phyloP scores from a whole-genome alignment of 257 asterid species.

The Knoxia roxburghii region DNA sequence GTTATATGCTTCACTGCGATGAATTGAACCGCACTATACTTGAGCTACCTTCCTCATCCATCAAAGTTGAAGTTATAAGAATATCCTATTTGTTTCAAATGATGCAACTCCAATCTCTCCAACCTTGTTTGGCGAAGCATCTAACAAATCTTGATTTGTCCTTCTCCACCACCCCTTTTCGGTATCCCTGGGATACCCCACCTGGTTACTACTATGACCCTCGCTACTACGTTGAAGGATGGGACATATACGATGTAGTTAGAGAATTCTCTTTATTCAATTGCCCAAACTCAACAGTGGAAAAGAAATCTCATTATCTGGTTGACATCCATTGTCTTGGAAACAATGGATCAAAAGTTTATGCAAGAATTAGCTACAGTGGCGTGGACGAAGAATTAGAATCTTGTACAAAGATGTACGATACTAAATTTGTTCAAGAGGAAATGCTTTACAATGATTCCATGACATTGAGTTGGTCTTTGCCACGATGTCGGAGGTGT shows the following conservation, averaged over 20 bases:
- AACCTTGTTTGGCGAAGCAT: background rate
- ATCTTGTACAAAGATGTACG: conserved; percentile 10
- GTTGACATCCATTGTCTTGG: background rate
- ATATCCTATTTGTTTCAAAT: background rate
- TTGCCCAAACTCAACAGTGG: background rate
- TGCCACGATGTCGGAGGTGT: background rate
- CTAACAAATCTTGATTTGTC: conserved; percentile 5
- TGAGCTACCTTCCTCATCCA: conserved; percentile 7
- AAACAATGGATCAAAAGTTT: background rate
- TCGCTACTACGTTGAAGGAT: no score
- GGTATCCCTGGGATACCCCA: background rate
- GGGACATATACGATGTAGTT: no score
- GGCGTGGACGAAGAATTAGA: background rate
- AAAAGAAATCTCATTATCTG: background rate
- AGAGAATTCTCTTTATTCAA: background rate
- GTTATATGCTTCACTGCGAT: conserved; percentile 1
- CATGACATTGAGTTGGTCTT: background rate
- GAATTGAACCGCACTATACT: background rate
- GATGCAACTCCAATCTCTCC: background rate
- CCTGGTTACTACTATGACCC: rapidly evolving
- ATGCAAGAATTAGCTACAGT: background rate
- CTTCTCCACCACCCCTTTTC: conserved; percentile 11
- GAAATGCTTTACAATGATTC: background rate
- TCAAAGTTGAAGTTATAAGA: background rate
- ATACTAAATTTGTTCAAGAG: background rate